Conservation (phyloP, 2,329 filamentous ascomycete genomes). For the Fusarium lateritium region DNA sequence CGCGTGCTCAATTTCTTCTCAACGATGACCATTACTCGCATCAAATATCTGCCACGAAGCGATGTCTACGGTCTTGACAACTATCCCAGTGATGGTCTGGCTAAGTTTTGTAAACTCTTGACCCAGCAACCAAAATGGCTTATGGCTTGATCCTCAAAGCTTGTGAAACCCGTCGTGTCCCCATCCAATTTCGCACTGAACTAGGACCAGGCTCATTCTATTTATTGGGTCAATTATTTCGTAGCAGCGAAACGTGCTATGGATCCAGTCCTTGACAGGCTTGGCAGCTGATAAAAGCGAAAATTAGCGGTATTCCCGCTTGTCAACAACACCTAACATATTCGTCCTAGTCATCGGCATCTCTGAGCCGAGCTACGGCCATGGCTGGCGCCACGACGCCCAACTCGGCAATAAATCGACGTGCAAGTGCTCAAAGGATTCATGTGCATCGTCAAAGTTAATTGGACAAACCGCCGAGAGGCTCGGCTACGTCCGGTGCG, state of each 20-base stretch:
- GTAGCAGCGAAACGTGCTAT: background rate
- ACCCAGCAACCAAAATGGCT: too few species aligned
- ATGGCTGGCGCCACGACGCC: constrained; percentile 22
- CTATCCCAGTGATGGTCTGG: too few species aligned
- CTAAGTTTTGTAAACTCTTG: too few species aligned
- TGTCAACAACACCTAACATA: constrained; percentile 19
- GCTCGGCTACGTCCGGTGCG: constrained; percentile 13
- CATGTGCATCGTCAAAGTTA: constrained; percentile 27
- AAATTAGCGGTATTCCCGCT: background rate
- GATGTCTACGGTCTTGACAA: too few species aligned
- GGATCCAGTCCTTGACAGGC: background rate
- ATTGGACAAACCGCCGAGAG: constrained; percentile 24
- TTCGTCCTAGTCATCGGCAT: constrained; percentile 37
- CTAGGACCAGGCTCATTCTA: background rate
- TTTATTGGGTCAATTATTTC: background rate
- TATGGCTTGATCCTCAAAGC: too few species aligned
- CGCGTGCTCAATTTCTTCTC: constrained; percentile 5
- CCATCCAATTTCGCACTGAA: constrained; percentile 3
- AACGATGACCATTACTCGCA: background rate
- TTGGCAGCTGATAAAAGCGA: constrained; percentile 5
- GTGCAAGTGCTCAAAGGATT: constrained; percentile 12
- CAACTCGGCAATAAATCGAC: constrained; percentile 42
- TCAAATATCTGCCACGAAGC: background rate
- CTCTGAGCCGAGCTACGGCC: constrained; percentile 33
- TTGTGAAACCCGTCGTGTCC: background rate